Evolutionary conservation across 139 green algal species (phyloP), one percentile per base, ranked within the genome.

Genomic region (Helicosporidium sp.): DNA sequence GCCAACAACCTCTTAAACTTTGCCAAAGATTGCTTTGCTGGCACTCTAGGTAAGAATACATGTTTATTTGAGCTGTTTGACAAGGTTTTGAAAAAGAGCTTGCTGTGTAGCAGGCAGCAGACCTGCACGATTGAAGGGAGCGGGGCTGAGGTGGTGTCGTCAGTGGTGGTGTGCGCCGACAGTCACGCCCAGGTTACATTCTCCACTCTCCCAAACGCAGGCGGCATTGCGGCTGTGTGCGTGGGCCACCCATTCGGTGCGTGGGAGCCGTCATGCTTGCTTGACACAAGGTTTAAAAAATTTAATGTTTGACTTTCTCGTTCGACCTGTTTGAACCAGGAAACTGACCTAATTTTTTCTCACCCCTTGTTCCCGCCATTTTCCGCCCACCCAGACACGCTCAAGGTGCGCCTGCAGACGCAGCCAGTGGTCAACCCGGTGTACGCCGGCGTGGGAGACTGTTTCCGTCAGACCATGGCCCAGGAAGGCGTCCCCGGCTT

Each of bases 361-460:
- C n/a, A n/a, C n/a, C n/a, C n/a, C 12, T 22, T 24, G 12, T 46
- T 46, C 20, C 20, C 42, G 18, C 7, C 42, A 39, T 10, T 13
- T 47, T n/a, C n/a, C n/a, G n/a, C n/a, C n/a, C n/a, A n/a, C n/a
- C 33, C 31, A 65, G 80, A 92, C 55, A 91, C 81, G 8, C 54
- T 92, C 4, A 94, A 95, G 62, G 82, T 95, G 23, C 68, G 84
- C 13, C 65, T 95, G 20, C 85, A 95, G 46, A 88, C 75, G 3
- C 85, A 95, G 58, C 58, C 82, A 0, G 59, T 59, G 17, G 62
- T 62, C 20, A 93, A 93, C 26, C 85, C 84, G 4, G 77, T 92
- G 16, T 95, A 95, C 61, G 74, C 54, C 57, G 83, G 81, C 26
- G 70, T 84, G 12, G 39, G 94, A 7, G 83, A 95, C 56, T 89